phyloP scores from a whole-genome alignment of 208 protist species.

The Leptomonas seymouri region DNA sequence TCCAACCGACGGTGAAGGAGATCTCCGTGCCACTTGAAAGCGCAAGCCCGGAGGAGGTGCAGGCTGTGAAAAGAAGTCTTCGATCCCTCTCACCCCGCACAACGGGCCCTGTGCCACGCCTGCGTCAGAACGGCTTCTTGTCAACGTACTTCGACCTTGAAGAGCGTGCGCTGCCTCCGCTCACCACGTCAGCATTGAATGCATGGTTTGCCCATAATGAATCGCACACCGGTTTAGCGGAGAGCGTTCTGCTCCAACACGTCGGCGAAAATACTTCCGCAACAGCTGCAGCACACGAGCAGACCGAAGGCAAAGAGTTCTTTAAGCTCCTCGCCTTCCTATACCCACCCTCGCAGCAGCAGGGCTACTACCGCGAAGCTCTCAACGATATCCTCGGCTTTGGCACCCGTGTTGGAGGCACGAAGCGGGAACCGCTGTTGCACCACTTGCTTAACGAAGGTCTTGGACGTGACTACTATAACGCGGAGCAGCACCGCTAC shows the following conservation, averaged over 20 bases:
- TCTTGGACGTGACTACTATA: constrained; percentile 19
- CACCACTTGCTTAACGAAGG: constrained; percentile 37
- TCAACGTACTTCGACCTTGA: constrained; percentile 27
- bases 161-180: constrained; percentile 15
- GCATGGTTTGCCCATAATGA: constrained; percentile 1
- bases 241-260: constrained; percentile 18
- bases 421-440: constrained; percentile 35
- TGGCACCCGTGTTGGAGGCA: constrained; percentile 53
- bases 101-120: constrained; percentile 3
- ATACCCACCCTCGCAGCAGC: constrained; percentile 44
- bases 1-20: neutral
- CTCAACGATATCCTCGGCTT: constrained; percentile 47
- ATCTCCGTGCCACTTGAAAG: neutral
- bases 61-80: neutral
- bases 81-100: neutral
- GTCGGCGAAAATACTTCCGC: constrained; percentile 1
- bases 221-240: neutral
- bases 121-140: constrained; percentile 7
- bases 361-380: constrained; percentile 24
- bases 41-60: neutral
- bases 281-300: neutral
- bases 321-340: constrained; percentile 38
- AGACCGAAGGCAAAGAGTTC: constrained; percentile 2
- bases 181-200: constrained; percentile 15
- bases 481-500: constrained; percentile 7